phyloP scores from a whole-genome alignment of 768 basidiomycete species.

The Tephrocybe sp. region DNA sequence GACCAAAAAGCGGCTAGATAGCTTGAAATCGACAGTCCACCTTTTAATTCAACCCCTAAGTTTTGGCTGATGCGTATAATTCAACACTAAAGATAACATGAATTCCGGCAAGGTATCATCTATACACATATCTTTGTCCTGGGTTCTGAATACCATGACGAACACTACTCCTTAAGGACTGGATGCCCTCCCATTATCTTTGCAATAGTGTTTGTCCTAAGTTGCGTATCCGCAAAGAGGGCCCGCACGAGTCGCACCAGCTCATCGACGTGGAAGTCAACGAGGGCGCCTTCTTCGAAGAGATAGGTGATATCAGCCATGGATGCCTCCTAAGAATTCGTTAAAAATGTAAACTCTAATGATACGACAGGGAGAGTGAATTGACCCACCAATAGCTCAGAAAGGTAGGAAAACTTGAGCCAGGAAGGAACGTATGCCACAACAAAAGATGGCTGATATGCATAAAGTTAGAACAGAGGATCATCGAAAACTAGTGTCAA shows the following conservation, averaged over 20 bases:
- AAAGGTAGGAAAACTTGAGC: constrained; percentile 94
- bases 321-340: constrained; percentile 70
- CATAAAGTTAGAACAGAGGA: neutral
- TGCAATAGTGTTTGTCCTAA: constrained; percentile 79
- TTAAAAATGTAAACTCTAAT: neutral
- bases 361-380: neutral
- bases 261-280: constrained; percentile 87
- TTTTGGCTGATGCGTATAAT: neutral
- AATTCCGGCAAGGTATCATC: neutral
- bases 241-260: constrained; percentile 78
- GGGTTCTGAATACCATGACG: neutral
- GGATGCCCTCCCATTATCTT: constrained; percentile 68
- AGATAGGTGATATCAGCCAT: constrained; percentile 90
- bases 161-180: constrained; percentile 14
- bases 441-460: constrained; percentile 62
- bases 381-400: constrained; percentile 80
- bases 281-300: constrained; percentile 85
- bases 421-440: constrained; percentile 88
- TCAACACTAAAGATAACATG: neutral
- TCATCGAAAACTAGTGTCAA: neutral
- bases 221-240: constrained; percentile 82
- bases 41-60: neutral
- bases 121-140: constrained; percentile 1
- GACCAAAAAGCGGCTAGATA: constrained; percentile 31
- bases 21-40: neutral